Conservation (phyloP, 768 basidiomycete genomes). For the Suillus brevipes region DNA sequence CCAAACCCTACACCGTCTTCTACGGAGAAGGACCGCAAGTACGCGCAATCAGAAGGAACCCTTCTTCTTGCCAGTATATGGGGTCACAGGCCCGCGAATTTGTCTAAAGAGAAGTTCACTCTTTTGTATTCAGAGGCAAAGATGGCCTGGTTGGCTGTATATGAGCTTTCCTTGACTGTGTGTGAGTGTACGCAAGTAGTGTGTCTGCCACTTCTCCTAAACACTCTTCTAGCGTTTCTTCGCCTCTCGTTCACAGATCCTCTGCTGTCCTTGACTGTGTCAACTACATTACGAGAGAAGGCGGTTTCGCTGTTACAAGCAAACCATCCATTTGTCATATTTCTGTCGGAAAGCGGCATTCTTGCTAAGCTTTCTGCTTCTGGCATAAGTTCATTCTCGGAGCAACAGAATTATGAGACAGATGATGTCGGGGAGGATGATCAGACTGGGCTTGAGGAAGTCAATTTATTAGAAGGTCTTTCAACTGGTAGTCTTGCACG, state of each 20-base stretch:
- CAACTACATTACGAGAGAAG: constrained; percentile 85
- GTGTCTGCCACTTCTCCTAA: not conserved
- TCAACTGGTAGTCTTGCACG: constrained; percentile 48
- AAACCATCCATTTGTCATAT: constrained; percentile 34
- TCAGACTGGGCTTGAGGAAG: constrained; percentile 59
- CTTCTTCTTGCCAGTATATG: constrained; percentile 70
- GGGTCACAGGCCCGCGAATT: constrained; percentile 57
- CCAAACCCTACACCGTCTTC: constrained; percentile 83
- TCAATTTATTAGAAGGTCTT: constrained; percentile 68
- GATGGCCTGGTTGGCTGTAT: constrained; percentile 76
- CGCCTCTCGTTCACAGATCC: constrained; percentile 70
- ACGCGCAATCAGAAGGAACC: constrained; percentile 77
- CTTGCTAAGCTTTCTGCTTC: constrained; percentile 16
- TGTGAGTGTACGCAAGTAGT: constrained; percentile 50
- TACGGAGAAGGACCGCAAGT: constrained; percentile 70
- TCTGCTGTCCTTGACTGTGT: constrained; percentile 79
- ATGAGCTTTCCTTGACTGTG: constrained; percentile 73
- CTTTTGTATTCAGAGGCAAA: constrained; percentile 65
- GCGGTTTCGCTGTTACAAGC: constrained; percentile 50
- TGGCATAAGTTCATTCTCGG: not conserved
- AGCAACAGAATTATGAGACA: constrained; percentile 9
- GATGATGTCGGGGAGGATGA: constrained; percentile 38
- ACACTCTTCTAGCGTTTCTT: constrained; percentile 59
- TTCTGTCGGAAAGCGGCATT: constrained; percentile 19
- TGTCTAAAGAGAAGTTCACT: constrained; percentile 56